Percentiles rank a stretch among this genome's conserved stretches.
These are phyloP conservation scores for Lachnellula willkommii DNA, from an alignment of 2,329 filamentous ascomycete genomes.

Conservation along the genomic window DNA sequence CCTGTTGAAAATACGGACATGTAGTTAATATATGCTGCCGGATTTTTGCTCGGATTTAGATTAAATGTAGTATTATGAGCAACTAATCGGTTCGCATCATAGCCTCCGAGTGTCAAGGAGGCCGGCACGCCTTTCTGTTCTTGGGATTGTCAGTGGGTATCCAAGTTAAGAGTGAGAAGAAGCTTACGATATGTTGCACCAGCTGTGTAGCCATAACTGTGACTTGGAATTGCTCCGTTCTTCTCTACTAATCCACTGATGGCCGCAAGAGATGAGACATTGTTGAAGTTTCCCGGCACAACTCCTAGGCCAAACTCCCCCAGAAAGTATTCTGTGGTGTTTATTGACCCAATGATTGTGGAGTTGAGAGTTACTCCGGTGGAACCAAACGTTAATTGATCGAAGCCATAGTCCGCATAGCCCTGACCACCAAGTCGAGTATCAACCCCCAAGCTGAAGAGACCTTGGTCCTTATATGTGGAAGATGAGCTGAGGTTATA, in stretches of 20 bases:
- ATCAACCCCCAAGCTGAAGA: slow-evolving; percentile 49
- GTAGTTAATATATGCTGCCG: slow-evolving; percentile 20
- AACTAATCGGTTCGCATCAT: slow-evolving; percentile 57
- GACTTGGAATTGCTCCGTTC: slow-evolving; percentile 59
- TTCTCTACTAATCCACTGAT: slow-evolving; percentile 54
- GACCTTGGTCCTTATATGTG: slow-evolving; percentile 42
- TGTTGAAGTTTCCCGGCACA: slow-evolving; percentile 47
- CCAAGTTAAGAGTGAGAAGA: background rate
- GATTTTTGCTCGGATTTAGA: slow-evolving; percentile 47
- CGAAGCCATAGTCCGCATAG: slow-evolving; percentile 61
- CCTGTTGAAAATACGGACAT: slow-evolving; percentile 22
- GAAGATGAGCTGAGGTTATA: slow-evolving; percentile 50
- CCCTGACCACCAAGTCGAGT: slow-evolving; percentile 52
- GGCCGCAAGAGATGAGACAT: slow-evolving; percentile 45
- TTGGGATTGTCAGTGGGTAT: slow-evolving; percentile 27
- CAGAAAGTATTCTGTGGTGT: slow-evolving; percentile 50
- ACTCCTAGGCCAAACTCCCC: slow-evolving; percentile 55
- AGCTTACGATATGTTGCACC: slow-evolving; percentile 64
- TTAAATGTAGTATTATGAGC: slow-evolving; percentile 56
- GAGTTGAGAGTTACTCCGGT: slow-evolving; percentile 34
- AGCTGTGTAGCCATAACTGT: slow-evolving; percentile 71
- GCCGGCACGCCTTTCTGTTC: slow-evolving; percentile 42
- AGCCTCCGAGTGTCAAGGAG: slow-evolving; percentile 65
- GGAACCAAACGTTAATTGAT: slow-evolving; percentile 32
- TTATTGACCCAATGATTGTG: slow-evolving; percentile 42